A percentile compares a stretch with the other conserved stretches of the same genome.
phyloP scores from a whole-genome alignment of 331 rosid genomes.

The Saraca asoca region DNA sequence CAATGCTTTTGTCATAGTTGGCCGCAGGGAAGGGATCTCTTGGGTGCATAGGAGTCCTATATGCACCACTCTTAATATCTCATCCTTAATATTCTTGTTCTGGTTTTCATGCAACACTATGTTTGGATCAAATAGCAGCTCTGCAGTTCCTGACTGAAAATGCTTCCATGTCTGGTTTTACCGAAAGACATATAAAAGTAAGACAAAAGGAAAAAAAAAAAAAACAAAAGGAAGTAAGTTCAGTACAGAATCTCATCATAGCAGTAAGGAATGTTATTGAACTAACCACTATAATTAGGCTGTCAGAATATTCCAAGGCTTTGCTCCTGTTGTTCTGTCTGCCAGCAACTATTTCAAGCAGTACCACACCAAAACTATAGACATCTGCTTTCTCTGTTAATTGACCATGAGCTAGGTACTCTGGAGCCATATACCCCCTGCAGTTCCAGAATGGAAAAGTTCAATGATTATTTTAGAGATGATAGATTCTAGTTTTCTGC shows the following conservation, averaged over 20 bases:
- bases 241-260: too few relatives aligned
- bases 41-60: conserved; percentile 89
- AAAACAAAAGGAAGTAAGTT: too few relatives aligned
- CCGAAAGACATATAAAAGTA: conserved; percentile 10
- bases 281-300: conserved; percentile 66
- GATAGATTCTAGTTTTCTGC: too few relatives aligned
- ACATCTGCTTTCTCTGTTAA: conserved; percentile 68
- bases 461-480: too few relatives aligned
- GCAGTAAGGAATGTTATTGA: conserved; percentile 5
- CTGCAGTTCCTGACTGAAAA: conserved; percentile 61
- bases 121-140: conserved; percentile 68
- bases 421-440: conserved; percentile 98
- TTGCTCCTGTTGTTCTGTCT: conserved; percentile 72
- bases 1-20: conserved; percentile 73
- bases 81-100: conserved; percentile 39
- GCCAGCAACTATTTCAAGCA: conserved; percentile 47
- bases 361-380: too few relatives aligned
- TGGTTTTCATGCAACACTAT: conserved; percentile 51
- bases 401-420: conserved; percentile 90
- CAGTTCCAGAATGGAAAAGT: not conserved
- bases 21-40: conserved; percentile 70
- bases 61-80: conserved; percentile 67
- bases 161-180: conserved; percentile 78
- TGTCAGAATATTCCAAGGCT: conserved; percentile 65
- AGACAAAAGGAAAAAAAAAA: too few relatives aligned